Evolutionary conservation across 352 stramenopile species (phyloP).

Genomic region (Halophytophthora polymorphica): DNA sequence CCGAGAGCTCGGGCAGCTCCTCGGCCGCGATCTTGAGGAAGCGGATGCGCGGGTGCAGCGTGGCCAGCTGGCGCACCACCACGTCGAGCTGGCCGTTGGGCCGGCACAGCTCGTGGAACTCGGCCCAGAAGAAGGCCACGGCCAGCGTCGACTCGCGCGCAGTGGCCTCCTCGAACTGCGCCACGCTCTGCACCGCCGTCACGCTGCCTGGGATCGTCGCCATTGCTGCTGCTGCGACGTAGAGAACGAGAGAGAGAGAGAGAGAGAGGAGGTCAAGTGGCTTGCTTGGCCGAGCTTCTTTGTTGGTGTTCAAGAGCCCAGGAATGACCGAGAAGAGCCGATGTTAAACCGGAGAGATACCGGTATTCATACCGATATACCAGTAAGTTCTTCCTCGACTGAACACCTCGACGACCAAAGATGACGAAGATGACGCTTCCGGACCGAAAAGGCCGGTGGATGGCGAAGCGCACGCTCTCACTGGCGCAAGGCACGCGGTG

Average conservation of each 20-base stretch:
- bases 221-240: constrained; percentile 26
- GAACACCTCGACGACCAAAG: too few species aligned
- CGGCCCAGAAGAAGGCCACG: constrained; percentile 84
- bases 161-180: constrained; percentile 77
- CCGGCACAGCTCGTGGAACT: constrained; percentile 78
- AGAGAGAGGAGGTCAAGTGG: too few species aligned
- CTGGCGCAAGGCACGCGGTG: neutral
- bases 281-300: too few species aligned
- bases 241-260: too few species aligned
- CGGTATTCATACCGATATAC: too few species aligned
- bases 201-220: constrained; percentile 55
- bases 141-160: constrained; percentile 72
- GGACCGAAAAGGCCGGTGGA: too few species aligned
- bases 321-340: too few species aligned
- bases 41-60: constrained; percentile 75
- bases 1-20: constrained; percentile 76
- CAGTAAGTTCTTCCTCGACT: too few species aligned
- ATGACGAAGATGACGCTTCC: too few species aligned
- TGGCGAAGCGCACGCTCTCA: neutral
- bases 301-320: too few species aligned
- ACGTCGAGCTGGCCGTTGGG: constrained; percentile 85
- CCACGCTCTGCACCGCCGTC: constrained; percentile 58
- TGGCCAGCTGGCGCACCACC: constrained; percentile 79
- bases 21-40: constrained; percentile 88
- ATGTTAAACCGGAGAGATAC: too few species aligned